Evolutionary conservation across 495 filamentous ascomycete genomes (phyloP).

Genomic region (Bathelium albidoporum): DNA sequence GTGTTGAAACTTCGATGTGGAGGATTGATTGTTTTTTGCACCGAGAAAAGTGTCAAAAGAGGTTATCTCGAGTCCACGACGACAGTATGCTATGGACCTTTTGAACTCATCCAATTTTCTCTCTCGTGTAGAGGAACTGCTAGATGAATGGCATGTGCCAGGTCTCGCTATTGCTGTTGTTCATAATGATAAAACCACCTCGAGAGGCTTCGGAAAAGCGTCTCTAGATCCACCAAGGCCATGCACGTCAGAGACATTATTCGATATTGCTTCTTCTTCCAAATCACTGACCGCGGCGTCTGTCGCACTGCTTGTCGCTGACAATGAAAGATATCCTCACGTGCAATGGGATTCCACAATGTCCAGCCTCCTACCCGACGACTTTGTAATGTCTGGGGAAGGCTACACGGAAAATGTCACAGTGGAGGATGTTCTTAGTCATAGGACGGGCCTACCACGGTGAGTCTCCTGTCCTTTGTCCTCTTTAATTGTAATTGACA

Average conservation of each 20-base stretch:
- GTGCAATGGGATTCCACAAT: conserved; percentile 23
- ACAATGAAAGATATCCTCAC: conserved; percentile 22
- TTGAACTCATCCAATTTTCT: conserved; percentile 6
- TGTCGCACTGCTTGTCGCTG: conserved; percentile 25
- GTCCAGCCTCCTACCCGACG: conserved; percentile 24
- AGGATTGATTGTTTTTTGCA: too few relatives aligned
- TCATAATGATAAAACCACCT: neutral
- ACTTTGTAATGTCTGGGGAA: conserved; percentile 25
- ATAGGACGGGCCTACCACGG: conserved; percentile 23
- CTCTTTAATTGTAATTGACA: neutral
- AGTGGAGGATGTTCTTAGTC: conserved; percentile 27
- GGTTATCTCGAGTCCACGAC: neutral
- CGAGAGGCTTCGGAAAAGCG: conserved; percentile 8
- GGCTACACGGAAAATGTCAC: conserved; percentile 24
- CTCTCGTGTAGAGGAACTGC: conserved; percentile 1
- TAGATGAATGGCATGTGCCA: conserved; percentile 8
- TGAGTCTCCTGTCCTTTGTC: conserved; percentile 5
- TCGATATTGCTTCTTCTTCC: conserved; percentile 10
- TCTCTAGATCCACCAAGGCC: conserved; percentile 8
- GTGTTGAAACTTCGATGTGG: too few relatives aligned
- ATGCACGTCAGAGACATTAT: conserved; percentile 11
- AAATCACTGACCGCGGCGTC: conserved; percentile 29
- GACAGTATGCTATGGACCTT: conserved; percentile 4
- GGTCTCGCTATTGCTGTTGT: conserved; percentile 10
- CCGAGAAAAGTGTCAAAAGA: too few relatives aligned